These are phyloP conservation scores for Penicillium paxilli DNA, from an alignment of 495 filamentous ascomycete species.

Conservation along the genomic window DNA sequence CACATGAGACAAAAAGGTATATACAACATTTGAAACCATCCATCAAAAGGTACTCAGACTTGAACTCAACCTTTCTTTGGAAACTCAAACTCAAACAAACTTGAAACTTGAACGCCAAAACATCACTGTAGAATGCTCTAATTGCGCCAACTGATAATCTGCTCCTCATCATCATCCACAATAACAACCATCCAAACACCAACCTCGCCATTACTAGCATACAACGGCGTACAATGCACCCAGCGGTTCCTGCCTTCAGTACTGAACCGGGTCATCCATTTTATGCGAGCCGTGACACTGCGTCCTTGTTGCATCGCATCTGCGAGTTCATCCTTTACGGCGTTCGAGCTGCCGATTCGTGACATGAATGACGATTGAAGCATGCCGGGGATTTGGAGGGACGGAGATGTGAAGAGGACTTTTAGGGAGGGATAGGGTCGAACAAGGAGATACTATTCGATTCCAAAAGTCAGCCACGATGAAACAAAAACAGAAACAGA, in stretches of 20 bases:
- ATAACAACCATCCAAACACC: conserved; percentile 66
- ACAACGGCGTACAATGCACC: conserved; percentile 62
- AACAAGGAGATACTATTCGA: conserved; percentile 13
- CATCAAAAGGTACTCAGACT: no score
- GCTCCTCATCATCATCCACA: conserved; percentile 47
- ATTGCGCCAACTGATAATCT: conserved; percentile 17
- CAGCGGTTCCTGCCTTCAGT: conserved; percentile 51
- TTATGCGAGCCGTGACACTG: conserved; percentile 64
- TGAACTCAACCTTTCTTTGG: no score
- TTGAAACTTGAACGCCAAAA: no score
- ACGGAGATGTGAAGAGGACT: conserved; percentile 19
- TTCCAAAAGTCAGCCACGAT: no score
- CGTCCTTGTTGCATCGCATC: conserved; percentile 57
- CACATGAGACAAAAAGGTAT: not conserved
- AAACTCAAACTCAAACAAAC: no score
- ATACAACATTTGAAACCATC: no score
- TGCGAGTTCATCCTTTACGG: conserved; percentile 54
- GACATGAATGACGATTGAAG: conserved; percentile 34
- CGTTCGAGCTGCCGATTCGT: conserved; percentile 53
- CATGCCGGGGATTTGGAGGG: conserved; percentile 21
- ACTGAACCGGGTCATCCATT: conserved; percentile 50
- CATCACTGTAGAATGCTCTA: not conserved
- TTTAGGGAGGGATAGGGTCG: conserved; percentile 19
- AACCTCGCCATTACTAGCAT: conserved; percentile 55
- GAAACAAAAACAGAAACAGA: no score